These are phyloP conservation scores for Beta vulgaris DNA, from an alignment of 148 eudicot genomes.

Conservation along the genomic window DNA sequence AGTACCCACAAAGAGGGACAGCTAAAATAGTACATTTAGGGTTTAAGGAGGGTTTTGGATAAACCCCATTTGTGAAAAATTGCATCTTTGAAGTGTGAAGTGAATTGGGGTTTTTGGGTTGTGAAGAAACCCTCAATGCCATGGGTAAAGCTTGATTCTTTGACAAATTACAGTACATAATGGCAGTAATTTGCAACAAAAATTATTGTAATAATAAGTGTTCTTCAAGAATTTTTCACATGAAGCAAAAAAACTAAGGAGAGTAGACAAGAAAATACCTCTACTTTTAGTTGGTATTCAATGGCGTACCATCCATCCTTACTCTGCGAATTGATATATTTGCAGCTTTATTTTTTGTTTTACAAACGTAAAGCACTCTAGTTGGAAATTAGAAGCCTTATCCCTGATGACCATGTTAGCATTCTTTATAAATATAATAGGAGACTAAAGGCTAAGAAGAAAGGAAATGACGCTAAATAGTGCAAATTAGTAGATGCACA, in stretches of 20 bases:
- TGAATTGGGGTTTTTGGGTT: conserved; percentile 32
- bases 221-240: neutral
- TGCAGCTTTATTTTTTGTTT: too few relatives aligned
- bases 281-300: conserved; percentile 1
- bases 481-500: too few relatives aligned
- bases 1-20: conserved; percentile 12
- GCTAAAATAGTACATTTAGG: conserved; percentile 16
- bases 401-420: too few relatives aligned
- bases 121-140: conserved; percentile 50
- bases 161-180: conserved; percentile 54
- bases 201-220: neutral
- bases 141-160: conserved; percentile 61
- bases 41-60: conserved; percentile 40
- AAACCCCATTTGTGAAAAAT: conserved; percentile 35
- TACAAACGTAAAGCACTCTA: too few relatives aligned
- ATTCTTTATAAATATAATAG: too few relatives aligned
- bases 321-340: too few relatives aligned
- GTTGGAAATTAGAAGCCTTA: too few relatives aligned
- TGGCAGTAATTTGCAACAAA: conserved; percentile 1
- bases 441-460: too few relatives aligned
- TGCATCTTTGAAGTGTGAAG: conserved; percentile 35
- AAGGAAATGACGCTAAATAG: too few relatives aligned
- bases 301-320: neutral
- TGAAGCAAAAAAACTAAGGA: neutral
- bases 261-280: neutral